Evolutionary conservation across 768 basidiomycete species (phyloP), one percentile per base, ranked within the genome.

Genomic region (Coprinellus aureogranulatus): DNA sequence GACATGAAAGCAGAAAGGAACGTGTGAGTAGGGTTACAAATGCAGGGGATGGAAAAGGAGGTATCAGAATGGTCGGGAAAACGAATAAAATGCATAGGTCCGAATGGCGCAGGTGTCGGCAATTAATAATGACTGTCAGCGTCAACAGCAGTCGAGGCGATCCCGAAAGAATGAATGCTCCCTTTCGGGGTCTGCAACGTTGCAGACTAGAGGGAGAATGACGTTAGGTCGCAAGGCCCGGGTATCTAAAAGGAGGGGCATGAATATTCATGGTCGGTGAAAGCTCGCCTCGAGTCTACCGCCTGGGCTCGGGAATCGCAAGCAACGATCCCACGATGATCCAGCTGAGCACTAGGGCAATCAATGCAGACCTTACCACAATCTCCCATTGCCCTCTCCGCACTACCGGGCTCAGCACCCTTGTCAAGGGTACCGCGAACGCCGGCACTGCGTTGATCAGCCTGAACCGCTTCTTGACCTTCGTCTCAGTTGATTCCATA

Each of bases 341-440:
- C 74, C 76, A 79, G 51, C 71, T 71, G 42, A 79, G 54, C 14
- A 86, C 26, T 23, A 82, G 70, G 0, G 82, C 83, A 10, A 84
- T 62, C 0, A 74, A 27, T 44, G 75, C 77, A 2, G 86, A 86
- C 37, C 88, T 76, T 26, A 88, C 73, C 28, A 92, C 88, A 27
- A 92, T 87, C 70, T 92, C 89, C 91, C 90, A 92, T 63, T 93
- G 91, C 2, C 84, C 89, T n/a, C 91, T 79, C 52, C 82, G 79
- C 51, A 92, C 83, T 55, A 87, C 77, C 16, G 88, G 85, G 58
- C 81, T 88, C 50, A 88, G 76, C 22, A 92, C 76, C 40, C 77
- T 79, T 42, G 90, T 90, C 56, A 92, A 72, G 30, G 89, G 87
- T 22, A 81, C 72, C 20, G 84, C 80, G 60, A 92, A 92, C 44